Percentiles rank a stretch among this genome's conserved stretches.
Conservation (phyloP, 192 early-diverging fungal genomes). For the Gaertneriomyces semiglobifer region DNA sequence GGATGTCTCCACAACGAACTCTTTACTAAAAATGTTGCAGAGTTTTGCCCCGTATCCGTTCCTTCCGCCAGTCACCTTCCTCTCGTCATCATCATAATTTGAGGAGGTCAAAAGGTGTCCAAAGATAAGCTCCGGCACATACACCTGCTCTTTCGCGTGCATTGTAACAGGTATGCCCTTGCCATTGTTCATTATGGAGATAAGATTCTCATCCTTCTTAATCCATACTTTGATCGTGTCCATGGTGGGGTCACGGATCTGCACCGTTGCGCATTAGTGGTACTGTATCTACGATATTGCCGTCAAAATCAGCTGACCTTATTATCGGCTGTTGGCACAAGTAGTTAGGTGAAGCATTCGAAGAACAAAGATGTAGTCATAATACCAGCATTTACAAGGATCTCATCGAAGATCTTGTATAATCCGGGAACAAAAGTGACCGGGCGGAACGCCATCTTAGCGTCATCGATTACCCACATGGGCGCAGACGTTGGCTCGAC, state of each 20-base stretch:
- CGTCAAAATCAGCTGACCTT: conserved; percentile 51
- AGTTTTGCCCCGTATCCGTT: conserved; percentile 88
- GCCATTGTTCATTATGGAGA: conserved; percentile 93
- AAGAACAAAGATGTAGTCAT: background rate
- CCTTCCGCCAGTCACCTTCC: conserved; percentile 92
- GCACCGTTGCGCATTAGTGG: conserved; percentile 39
- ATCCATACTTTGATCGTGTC: conserved; percentile 82
- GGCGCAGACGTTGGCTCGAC: conserved; percentile 69
- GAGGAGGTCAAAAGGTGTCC: conserved; percentile 94
- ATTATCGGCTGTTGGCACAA: conserved; percentile 66
- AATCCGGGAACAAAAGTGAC: conserved; percentile 79
- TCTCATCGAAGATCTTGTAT: conserved; percentile 99
- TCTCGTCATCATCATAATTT: conserved; percentile 93
- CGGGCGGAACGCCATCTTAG: conserved; percentile 56
- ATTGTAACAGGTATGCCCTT: conserved; percentile 88
- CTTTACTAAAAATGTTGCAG: conserved; percentile 93
- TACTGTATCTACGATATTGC: background rate
- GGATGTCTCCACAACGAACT: conserved; percentile 91
- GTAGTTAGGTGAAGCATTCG: background rate
- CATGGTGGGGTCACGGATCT: conserved; percentile 86
- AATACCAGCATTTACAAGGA: conserved; percentile 78
- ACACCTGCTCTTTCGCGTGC: conserved; percentile 81
- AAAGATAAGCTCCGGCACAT: conserved; percentile 97
- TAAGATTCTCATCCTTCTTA: conserved; percentile 66
- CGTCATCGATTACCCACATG: conserved; percentile 85